Evolutionary conservation across 371 early-diverging fungal genomes (phyloP).

Genomic region (Lichtheimia hyalospora): DNA sequence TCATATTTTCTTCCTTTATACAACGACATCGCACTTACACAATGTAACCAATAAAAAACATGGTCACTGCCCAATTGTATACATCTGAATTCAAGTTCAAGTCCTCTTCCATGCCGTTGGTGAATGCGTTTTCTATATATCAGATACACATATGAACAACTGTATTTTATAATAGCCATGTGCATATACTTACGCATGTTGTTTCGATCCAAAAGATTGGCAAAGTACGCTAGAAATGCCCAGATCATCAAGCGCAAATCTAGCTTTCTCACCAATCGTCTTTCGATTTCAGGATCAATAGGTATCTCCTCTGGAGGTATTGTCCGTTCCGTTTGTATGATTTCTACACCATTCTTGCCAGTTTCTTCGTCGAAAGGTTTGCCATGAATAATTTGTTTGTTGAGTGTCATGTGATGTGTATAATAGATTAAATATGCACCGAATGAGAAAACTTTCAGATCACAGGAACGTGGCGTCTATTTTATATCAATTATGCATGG

Average conservation of each 20-base stretch:
- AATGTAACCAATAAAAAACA: constrained; percentile 75
- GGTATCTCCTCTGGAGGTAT: neutral
- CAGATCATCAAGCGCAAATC: constrained; percentile 69
- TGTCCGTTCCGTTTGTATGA: too few relatives aligned
- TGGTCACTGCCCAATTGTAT: constrained; percentile 64
- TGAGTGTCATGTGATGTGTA: too few relatives aligned
- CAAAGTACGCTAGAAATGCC: constrained; percentile 67
- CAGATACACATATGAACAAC: neutral
- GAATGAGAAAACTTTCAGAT: too few relatives aligned
- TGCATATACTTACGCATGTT: constrained; percentile 60
- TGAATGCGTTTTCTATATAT: constrained; percentile 39
- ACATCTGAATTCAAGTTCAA: constrained; percentile 40
- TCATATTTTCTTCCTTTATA: too few relatives aligned
- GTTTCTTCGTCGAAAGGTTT: neutral
- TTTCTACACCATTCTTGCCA: neutral
- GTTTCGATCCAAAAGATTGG: constrained; percentile 72
- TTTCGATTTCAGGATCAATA: constrained; percentile 20
- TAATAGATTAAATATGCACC: too few relatives aligned
- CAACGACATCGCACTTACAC: constrained; percentile 40
- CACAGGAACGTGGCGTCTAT: too few relatives aligned
- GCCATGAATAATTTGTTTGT: neutral
- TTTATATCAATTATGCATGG: too few relatives aligned
- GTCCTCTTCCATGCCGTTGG: constrained; percentile 49
- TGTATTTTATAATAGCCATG: too few relatives aligned
- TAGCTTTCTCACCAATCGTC: constrained; percentile 58